These are phyloP conservation scores for Rhizophagus sp. DNA, from an alignment of 192 early-diverging fungal genomes.

Conservation along the genomic window DNA sequence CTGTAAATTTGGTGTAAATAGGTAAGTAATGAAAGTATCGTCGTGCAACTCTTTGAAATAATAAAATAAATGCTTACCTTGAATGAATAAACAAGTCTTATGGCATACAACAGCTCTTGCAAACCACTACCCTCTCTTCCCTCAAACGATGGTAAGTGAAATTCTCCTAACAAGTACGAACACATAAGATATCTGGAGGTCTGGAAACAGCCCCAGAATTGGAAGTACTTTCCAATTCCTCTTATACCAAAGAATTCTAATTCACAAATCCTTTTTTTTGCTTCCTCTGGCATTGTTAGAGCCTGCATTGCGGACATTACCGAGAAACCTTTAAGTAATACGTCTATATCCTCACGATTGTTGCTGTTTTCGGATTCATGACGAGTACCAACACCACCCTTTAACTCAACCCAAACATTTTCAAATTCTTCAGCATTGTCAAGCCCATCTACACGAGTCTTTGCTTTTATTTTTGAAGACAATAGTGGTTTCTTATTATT, in stretches of 20 bases:
- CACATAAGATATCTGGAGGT: constrained; percentile 16
- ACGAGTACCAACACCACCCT: constrained; percentile 14
- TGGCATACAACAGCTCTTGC: constrained; percentile 22
- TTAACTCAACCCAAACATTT: constrained; percentile 20
- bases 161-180: constrained; percentile 13
- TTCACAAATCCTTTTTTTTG: constrained; percentile 11
- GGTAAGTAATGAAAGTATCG: background rate
- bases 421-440: constrained; percentile 23
- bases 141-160: constrained; percentile 26
- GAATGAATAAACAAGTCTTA: constrained; percentile 10
- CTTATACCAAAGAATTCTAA: constrained; percentile 28
- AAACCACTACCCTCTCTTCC: constrained; percentile 18
- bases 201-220: constrained; percentile 17
- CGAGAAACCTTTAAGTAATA: constrained; percentile 17
- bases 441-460: constrained; percentile 19
- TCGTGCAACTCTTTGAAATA: constrained; percentile 6
- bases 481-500: constrained; percentile 8
- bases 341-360: constrained; percentile 20
- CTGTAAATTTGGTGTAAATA: background rate
- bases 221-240: constrained; percentile 22
- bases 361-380: constrained; percentile 18
- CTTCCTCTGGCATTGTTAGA: constrained; percentile 19
- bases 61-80: constrained; percentile 15
- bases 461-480: constrained; percentile 16
- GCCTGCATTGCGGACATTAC: constrained; percentile 26